phyloP scores from a whole-genome alignment of 129 eudicot genomes.

The Escallonia rubra region DNA sequence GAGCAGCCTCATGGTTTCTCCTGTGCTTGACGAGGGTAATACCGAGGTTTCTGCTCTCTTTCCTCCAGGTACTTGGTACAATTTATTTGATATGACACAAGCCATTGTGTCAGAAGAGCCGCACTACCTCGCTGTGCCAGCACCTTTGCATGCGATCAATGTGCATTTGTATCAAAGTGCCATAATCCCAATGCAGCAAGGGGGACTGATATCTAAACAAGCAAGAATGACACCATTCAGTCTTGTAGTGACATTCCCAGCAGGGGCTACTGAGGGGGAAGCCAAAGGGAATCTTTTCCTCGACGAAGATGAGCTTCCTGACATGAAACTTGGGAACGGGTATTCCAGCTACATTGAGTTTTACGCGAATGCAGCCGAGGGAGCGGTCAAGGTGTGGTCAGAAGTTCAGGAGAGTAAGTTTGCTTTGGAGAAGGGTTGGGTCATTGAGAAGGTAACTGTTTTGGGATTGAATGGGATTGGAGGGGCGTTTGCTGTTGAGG shows the following conservation, averaged over 20 bases:
- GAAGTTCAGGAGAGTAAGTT: constrained; percentile 67
- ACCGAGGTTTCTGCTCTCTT: constrained; percentile 60
- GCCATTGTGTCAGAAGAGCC: constrained; percentile 43
- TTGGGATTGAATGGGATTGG: constrained; percentile 52
- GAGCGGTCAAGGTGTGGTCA: constrained; percentile 72
- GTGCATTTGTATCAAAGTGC: constrained; percentile 80
- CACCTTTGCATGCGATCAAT: constrained; percentile 78
- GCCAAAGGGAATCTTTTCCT: constrained; percentile 72
- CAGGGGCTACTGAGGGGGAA: constrained; percentile 47
- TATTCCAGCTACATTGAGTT: constrained; percentile 61
- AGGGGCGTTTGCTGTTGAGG: constrained; percentile 31
- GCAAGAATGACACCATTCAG: constrained; percentile 84
- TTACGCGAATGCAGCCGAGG: constrained; percentile 43
- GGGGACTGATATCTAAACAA: constrained; percentile 70
- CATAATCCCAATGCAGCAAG: constrained; percentile 86
- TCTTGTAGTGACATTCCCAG: constrained; percentile 68
- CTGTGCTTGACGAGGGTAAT: constrained; percentile 74
- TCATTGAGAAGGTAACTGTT: constrained; percentile 59
- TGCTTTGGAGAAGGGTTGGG: constrained; percentile 69
- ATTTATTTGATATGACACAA: constrained; percentile 60
- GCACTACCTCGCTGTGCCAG: constrained; percentile 53
- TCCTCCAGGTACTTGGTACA: constrained; percentile 89
- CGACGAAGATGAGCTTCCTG: constrained; percentile 92
- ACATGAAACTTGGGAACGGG: constrained; percentile 78
- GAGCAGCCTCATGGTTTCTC: constrained; percentile 84